Evolutionary conservation across 495 filamentous ascomycete genomes (phyloP), one percentile per base, ranked within the genome.

Genomic region (Viridothelium virens): DNA sequence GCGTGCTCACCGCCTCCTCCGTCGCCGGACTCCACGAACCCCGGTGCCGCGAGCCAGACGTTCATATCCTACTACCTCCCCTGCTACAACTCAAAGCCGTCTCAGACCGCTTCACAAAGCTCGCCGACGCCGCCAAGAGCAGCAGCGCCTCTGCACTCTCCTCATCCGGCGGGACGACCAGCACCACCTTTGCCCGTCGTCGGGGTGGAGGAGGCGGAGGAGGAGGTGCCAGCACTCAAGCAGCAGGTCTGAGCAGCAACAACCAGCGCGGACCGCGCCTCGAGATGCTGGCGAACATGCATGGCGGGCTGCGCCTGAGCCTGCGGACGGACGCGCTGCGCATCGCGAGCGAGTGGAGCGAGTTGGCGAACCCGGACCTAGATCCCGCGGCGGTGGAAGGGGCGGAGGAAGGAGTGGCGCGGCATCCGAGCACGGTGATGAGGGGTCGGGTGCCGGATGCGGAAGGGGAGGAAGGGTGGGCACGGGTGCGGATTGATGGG

Each of bases 21-120:
- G 91, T 98, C 1, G 89, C 91, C 64, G 88, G 85, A 14, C 86
- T 97, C 47, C 90, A 92, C 75, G 92, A 98, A 76, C 94, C 94
- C 14, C 86, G 85, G 63, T 91, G 91, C 63, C 87, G 91, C 33
- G 92, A 97, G 71, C 91, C 93, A 50, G 93, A 98, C 73, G 92
- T 96, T 1, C 89, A 97, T 77, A 93, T 98, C 75, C 84, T 90
- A 44, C 84, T 98, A 0, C 94, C 94, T 0, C 85, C 88, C 0
- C 78, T 98, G 2, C 73, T 88, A 6, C 91, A 95, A 69, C 78
- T 98, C 63, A 96, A 97, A 69, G 86, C 86, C 65, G 93, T 97
- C 66, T 91, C 89, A 5, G 94, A 98, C 75, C 88, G 94, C 48
- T 96, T 96, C 78, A 97, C 91, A 53, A 92, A 90, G 68, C 83